Base-by-base conservation (phyloP, 2,329 filamentous ascomycete genomes). In the Beauveria asiatica region DNA sequence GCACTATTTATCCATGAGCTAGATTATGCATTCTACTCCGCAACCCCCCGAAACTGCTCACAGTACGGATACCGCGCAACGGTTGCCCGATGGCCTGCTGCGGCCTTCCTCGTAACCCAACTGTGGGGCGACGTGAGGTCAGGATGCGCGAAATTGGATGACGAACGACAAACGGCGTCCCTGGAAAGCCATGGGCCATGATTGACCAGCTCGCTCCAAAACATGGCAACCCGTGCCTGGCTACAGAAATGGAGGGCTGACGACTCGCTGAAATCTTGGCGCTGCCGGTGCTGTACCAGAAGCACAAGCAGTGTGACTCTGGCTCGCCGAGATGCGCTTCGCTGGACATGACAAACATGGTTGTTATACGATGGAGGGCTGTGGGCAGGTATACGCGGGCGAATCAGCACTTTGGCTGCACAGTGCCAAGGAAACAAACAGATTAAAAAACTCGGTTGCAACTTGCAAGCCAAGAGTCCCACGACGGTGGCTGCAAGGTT, bases 161-260 rank as follows among this genome's bases (percentile, higher is more conserved):
- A 48, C 23, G 55, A 33, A 57, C 55, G 55, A 46, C 46, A 50
- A 57, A 57, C 51, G 55, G 46, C 56, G 25, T 58, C 44, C 2
- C 37, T 44, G 10, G 41, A n/a, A n/a, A 58, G 56, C 56, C 45
- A 44, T 51, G 56, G 56, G 21, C 56, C 37, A 21, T 42, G 33
- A 21, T 23, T 58, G 56, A 41, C 56, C 56, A 21, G 56, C 17
- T n/a, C n/a, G n/a, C n/a, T n/a, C n/a, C n/a, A n/a, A n/a, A n/a
- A n/a, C n/a, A n/a, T n/a, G n/a, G n/a, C n/a, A n/a, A n/a, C n/a
- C n/a, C n/a, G n/a, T n/a, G n/a, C n/a, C n/a, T n/a, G n/a, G n/a
- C n/a, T n/a, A n/a, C n/a, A n/a, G n/a, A n/a, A n/a, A n/a, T n/a
- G n/a, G n/a, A 42, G n/a, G 41, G 17, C 33, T 37, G 33, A 13